Evolutionary conservation across 108 stramenopile species (phyloP).

Genomic region (Cyclotella choctawhatcheeana): DNA sequence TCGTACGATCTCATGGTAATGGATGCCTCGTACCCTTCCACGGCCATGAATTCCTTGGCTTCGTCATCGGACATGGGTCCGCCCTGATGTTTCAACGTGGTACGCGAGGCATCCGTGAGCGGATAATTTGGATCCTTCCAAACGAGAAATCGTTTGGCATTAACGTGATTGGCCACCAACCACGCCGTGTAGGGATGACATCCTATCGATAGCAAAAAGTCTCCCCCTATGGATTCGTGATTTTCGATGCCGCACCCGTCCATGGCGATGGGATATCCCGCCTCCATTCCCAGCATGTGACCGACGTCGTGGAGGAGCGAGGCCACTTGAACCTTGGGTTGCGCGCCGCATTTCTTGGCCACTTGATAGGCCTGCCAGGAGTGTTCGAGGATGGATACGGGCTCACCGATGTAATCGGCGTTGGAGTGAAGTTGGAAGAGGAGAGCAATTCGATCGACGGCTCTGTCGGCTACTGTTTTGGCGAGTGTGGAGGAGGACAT

Average conservation of each 20-base stretch:
- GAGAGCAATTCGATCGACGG: background rate
- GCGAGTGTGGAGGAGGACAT: no score
- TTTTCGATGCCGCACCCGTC: constrained; percentile 17
- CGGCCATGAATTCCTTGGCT: constrained; percentile 4
- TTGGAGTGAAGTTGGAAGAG: background rate
- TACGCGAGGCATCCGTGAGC: constrained; percentile 5
- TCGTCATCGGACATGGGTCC: constrained; percentile 5
- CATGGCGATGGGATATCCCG: constrained; percentile 6
- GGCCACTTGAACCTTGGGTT: background rate
- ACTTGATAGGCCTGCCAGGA: constrained; percentile 11
- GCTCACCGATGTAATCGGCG: constrained; percentile 9
- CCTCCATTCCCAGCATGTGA: constrained; percentile 14
- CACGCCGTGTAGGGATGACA: constrained; percentile 5
- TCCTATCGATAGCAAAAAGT: background rate
- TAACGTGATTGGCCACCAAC: constrained; percentile 2
- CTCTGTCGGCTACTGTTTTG: background rate
- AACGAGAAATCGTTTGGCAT: constrained; percentile 8
- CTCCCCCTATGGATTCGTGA: constrained; percentile 4
- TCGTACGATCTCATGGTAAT: constrained; percentile 7
- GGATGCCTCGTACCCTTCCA: constrained; percentile 3
- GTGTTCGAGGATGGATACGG: constrained; percentile 3
- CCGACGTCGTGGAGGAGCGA: constrained; percentile 12
- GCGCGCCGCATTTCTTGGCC: background rate
- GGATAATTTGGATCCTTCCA: constrained; percentile 11
- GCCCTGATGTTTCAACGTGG: constrained; percentile 6